Base-by-base conservation (phyloP, 2,329 filamentous ascomycete genomes). In the Rosellinia necatrix region DNA sequence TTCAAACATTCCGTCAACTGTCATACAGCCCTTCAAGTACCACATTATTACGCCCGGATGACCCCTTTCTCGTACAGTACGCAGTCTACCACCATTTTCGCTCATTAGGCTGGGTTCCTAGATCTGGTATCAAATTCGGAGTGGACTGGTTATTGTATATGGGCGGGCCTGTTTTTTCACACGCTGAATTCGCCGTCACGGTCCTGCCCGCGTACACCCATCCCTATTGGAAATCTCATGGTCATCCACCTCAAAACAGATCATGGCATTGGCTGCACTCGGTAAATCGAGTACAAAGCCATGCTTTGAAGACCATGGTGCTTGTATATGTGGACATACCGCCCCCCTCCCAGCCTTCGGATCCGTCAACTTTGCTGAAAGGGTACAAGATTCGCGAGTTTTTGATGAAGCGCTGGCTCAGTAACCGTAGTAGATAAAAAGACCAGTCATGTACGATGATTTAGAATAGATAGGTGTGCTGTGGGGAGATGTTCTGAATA, bases 81-180 rank as follows among this genome's bases (percentile, higher is more conserved):
- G 86, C 86, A 10, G 91, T 91, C 15, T 99, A 96, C 71, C 94
- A 99, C 70, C 93, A 99, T 71, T 99, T 96, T 75, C 88, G 94
- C 32, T 96, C 92, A 0, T 80, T 97, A 0, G 94, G 94, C 21
- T 99, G 94, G 93, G 91, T 97, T 1, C 89, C 96, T 0, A 88
- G 96, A 12, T 86, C 90, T 4, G 96, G 94, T 30, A 87, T 96
- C 70, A 99, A 99, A 70, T 99, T 99, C 66, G 91, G 90, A 19
- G 90, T 92, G 8, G 94, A 99, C 72, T 97, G 91, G 78, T 78
- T 99, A n/a, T 82, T 99, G 6, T 99, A 99, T 74, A 87, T 91
- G 53, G 88, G 92, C 17, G 94, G 94, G 0, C 94, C 94, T 0
- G 93, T 94, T 0, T 97, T 99, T 71, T 87, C 91, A 19, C 94